Evolutionary conservation across 768 basidiomycete species (phyloP), one percentile per base, ranked within the genome.

Genomic region (Leccinum subtestaceum): DNA sequence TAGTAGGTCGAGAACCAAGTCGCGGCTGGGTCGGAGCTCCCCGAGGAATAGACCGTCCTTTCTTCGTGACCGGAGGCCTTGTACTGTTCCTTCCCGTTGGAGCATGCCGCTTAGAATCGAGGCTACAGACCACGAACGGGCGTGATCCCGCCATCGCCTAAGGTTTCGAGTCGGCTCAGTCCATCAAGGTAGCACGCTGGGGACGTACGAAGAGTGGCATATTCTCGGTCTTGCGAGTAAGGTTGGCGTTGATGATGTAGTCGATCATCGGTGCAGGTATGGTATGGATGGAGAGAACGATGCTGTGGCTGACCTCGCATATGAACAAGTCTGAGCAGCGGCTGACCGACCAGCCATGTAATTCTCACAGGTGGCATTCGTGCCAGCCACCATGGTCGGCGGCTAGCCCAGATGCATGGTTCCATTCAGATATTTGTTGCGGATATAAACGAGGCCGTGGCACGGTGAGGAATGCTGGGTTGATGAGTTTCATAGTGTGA

Each of bases 81-180:
- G 34, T 19, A 29, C 47, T 27, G 5, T 36, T 45, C n/a, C 13
- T 59, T 5, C 12, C 34, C 10, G 48, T 23, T 1, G 53, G 17
- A 25, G 29, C 36, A 2, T 53, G 40, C 5, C 63, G 47, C 17
- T 59, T 56, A n/a, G 55, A 51, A 23, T 31, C 13, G 0, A 60
- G 1, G 10, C 53, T 50, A 8, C 29, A 17, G 7, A 66, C 57
- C 15, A 64, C 62, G 17, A 67, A 67, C 3, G 58, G 54, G 9
- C 10, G 55, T 1, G 25, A 12, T 3, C 10, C 31, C 9, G 47
- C 21, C 56, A 32, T 49, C 29, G 8, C 10, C 55, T 57, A 36
- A 9, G 2, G 15, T 12, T 4, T 15, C 7, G 23, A 10, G 25
- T 65, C 4, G 19, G 5, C 17, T 15, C 32, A 25, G 11, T 43